These are phyloP conservation scores for Suillus plorans DNA, from an alignment of 768 basidiomycete species.

Conservation along the genomic window DNA sequence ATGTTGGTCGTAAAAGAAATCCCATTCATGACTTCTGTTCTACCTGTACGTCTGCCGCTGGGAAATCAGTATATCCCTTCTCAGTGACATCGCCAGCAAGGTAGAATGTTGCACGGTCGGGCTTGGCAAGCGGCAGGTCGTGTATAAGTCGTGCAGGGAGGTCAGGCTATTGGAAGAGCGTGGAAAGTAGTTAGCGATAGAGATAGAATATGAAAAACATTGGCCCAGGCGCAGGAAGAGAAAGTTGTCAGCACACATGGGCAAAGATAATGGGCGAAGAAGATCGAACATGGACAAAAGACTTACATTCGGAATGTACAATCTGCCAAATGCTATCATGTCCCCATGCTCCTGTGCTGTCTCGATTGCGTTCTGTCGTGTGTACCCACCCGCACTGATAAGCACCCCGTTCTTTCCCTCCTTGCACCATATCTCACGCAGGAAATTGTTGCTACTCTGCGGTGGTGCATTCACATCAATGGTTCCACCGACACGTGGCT, in stretches of 20 bases:
- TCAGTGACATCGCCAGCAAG: slow-evolving; percentile 21
- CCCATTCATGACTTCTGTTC: not conserved
- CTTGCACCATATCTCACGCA: slow-evolving; percentile 26
- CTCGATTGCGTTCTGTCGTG: slow-evolving; percentile 1
- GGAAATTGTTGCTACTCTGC: slow-evolving; percentile 24
- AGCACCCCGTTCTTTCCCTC: slow-evolving; percentile 1
- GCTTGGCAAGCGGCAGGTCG: slow-evolving; percentile 23
- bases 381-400: slow-evolving; percentile 8
- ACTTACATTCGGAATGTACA: slow-evolving; percentile 10
- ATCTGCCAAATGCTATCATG: slow-evolving; percentile 9
- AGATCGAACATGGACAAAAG: not conserved
- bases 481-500: slow-evolving; percentile 26
- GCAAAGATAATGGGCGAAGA: not conserved
- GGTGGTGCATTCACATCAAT: slow-evolving; percentile 4
- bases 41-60: slow-evolving; percentile 16
- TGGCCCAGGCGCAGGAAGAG: not conserved
- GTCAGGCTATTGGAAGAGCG: slow-evolving; percentile 29
- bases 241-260: not conserved
- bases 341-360: slow-evolving; percentile 5
- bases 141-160: slow-evolving; percentile 31
- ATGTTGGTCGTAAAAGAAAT: not conserved
- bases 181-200: no score
- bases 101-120: slow-evolving; percentile 31
- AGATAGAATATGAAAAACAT: not conserved
- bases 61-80: slow-evolving; percentile 34